Evolutionary conservation across 176 grass and related monocot genomes (phyloP).

Genomic region (Oryza nivara): DNA sequence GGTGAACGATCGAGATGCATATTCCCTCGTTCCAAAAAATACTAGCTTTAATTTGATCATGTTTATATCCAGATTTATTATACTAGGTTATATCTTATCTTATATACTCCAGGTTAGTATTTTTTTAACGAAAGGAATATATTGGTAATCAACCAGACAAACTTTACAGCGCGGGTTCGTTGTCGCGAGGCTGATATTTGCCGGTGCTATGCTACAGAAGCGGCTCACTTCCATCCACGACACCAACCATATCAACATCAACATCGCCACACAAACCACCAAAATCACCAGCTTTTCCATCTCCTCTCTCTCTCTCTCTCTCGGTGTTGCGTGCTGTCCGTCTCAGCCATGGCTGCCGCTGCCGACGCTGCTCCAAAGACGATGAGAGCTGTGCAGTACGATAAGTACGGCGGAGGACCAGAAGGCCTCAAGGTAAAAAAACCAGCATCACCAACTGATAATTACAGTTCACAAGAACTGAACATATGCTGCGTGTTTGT

Average conservation of each 20-base stretch:
- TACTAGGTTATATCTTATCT: too few species aligned
- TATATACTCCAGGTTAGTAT: too few species aligned
- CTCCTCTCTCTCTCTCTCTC: neutral
- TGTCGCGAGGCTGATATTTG: neutral
- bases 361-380: conserved; percentile 27
- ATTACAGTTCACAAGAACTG: neutral
- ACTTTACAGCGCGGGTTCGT: neutral
- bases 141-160: neutral
- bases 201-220: neutral
- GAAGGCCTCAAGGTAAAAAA: conserved; percentile 61
- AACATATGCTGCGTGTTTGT: neutral
- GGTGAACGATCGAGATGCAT: neutral
- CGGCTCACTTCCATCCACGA: neutral
- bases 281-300: neutral
- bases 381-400: conserved; percentile 75
- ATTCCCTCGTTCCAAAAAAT: too few species aligned
- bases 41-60: too few species aligned
- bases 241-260: neutral
- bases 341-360: conserved; percentile 49
- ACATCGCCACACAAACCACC: neutral
- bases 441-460: neutral
- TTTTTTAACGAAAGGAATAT: too few species aligned
- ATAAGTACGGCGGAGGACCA: conserved; percentile 63
- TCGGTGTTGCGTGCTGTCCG: too few species aligned
- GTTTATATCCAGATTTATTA: too few species aligned